Percentiles rank a stretch among this genome's conserved stretches.
phyloP scores from a whole-genome alignment of 2,329 filamentous ascomycete species.

The Talaromyces sp. region DNA sequence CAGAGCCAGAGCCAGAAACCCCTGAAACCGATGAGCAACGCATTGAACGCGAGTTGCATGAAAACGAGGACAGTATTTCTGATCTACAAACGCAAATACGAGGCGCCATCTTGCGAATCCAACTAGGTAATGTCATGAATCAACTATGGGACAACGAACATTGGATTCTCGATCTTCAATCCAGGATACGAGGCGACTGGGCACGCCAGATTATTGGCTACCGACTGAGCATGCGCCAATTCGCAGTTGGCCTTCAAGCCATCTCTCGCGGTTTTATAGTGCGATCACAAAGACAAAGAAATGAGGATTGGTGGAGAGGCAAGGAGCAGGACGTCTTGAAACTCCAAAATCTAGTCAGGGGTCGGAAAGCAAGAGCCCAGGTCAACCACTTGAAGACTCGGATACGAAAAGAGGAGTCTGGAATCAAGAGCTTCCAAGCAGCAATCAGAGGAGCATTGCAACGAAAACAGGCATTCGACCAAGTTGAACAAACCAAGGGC shows the following conservation, averaged over 20 bases:
- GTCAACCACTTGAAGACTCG: constrained; percentile 38
- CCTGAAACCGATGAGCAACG: constrained; percentile 86
- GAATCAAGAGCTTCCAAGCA: constrained; percentile 51
- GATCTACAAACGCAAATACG: constrained; percentile 86
- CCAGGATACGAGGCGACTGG: constrained; percentile 82
- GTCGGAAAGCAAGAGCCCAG: constrained; percentile 39
- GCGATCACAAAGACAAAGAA: constrained; percentile 58
- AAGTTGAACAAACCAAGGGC: constrained; percentile 59
- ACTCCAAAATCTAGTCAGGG: constrained; percentile 76
- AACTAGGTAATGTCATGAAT: constrained; percentile 79
- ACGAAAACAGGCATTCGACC: constrained; percentile 38
- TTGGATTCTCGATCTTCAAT: constrained; percentile 74
- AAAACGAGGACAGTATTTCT: constrained; percentile 66
- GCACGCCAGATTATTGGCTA: constrained; percentile 78
- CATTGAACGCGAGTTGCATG: constrained; percentile 73
- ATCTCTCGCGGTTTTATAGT: constrained; percentile 70
- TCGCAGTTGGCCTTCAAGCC: constrained; percentile 76
- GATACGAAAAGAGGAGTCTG: constrained; percentile 36
- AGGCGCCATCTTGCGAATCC: constrained; percentile 72
- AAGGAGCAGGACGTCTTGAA: constrained; percentile 68
- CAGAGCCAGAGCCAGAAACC: constrained; percentile 46
- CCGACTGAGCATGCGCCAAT: constrained; percentile 73
- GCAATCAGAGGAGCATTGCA: constrained; percentile 49
- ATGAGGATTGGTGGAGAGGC: constrained; percentile 67
- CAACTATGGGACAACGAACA: constrained; percentile 81